phyloP scores from a whole-genome alignment of 192 early-diverging fungal species.

The Umbelopsis ramanniana region DNA sequence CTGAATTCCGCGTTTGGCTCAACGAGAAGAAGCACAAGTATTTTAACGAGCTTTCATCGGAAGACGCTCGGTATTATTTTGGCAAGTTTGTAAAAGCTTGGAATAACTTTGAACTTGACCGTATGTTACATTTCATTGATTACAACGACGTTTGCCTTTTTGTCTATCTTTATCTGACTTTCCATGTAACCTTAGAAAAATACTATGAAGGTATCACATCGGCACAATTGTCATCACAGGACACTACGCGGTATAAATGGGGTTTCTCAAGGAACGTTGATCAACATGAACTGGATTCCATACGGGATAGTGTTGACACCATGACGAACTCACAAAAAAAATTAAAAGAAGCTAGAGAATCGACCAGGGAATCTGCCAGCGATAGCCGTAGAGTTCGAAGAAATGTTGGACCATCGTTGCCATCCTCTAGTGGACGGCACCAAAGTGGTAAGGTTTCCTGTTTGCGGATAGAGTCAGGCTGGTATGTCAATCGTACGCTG shows the following conservation, averaged over 20 bases:
- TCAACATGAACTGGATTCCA: slow-evolving; percentile 55
- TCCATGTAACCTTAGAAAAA: slow-evolving; percentile 44
- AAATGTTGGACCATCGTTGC: not conserved
- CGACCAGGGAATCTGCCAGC: not conserved
- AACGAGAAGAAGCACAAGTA: slow-evolving; percentile 70
- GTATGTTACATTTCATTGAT: slow-evolving; percentile 37
- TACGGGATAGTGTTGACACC: slow-evolving; percentile 62
- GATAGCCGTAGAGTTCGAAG: not conserved
- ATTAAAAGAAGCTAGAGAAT: not conserved
- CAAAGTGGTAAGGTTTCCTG: not conserved
- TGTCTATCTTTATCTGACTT: not conserved
- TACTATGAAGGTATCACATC: slow-evolving; percentile 75
- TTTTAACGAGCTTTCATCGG: slow-evolving; percentile 75
- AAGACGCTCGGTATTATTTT: slow-evolving; percentile 75
- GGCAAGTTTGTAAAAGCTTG: slow-evolving; percentile 86
- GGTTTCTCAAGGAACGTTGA: slow-evolving; percentile 60
- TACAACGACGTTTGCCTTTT: slow-evolving; percentile 20
- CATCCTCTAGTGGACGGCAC: not conserved
- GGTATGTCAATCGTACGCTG: not conserved
- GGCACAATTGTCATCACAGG: slow-evolving; percentile 60
- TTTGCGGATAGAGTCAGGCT: too few relatives aligned
- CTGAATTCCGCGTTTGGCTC: slow-evolving; percentile 86
- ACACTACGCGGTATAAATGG: slow-evolving; percentile 80
- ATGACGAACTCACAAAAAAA: slow-evolving; percentile 50
- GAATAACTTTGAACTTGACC: slow-evolving; percentile 74